phyloP scores from a whole-genome alignment of 805 yeast species.

The Ogataea degrootiae region DNA sequence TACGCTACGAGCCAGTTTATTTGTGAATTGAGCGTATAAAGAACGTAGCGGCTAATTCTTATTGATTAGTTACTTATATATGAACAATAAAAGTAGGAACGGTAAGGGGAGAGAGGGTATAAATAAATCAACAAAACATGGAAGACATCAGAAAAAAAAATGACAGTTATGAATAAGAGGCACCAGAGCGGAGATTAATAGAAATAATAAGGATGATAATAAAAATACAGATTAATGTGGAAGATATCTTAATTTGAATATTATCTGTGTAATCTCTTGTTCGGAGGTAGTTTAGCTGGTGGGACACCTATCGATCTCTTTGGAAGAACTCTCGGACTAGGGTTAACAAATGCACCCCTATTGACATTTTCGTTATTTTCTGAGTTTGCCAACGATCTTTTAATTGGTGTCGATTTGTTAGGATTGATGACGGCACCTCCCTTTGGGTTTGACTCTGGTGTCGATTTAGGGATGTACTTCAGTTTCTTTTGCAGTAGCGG shows the following conservation, averaged over 20 bases:
- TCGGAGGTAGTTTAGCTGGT: constrained; percentile 9
- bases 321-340: constrained; percentile 8
- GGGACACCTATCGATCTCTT: constrained; percentile 26
- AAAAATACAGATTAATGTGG: no score
- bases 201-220: no score
- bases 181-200: no score
- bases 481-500: constrained; percentile 34
- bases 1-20: no score
- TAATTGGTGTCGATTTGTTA: constrained; percentile 59
- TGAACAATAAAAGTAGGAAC: no score
- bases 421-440: constrained; percentile 56
- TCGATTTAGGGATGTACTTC: constrained; percentile 52
- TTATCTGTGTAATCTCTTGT: constrained; percentile 21
- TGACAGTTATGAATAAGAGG: no score
- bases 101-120: no score
- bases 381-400: constrained; percentile 28
- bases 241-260: neutral
- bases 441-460: constrained; percentile 49
- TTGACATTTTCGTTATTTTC: constrained; percentile 8
- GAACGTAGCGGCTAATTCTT: no score
- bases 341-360: neutral
- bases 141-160: no score
- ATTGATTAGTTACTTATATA: no score
- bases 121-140: no score
- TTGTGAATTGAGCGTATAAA: no score